Evolutionary conservation across 2,329 filamentous ascomycete species (phyloP).

Genomic region (Ustulina deusta): DNA sequence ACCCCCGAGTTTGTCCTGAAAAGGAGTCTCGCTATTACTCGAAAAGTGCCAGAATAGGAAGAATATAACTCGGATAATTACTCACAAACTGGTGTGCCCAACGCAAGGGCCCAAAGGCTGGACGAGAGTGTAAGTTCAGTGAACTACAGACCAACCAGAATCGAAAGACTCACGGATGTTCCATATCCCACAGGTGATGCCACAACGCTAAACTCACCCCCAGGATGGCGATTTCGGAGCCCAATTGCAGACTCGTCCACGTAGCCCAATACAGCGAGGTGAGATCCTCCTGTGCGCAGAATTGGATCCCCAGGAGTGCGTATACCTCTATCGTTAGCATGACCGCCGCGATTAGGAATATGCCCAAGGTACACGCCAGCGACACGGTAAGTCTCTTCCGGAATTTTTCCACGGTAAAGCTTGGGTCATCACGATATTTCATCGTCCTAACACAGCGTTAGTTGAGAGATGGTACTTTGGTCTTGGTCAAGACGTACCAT

Average conservation of each 20-base stretch:
- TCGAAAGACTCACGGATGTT: slow-evolving; percentile 61
- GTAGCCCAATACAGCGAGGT: slow-evolving; percentile 72
- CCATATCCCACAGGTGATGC: slow-evolving; percentile 61
- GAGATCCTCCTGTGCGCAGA: slow-evolving; percentile 70
- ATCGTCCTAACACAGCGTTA: slow-evolving; percentile 48
- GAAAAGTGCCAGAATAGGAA: not conserved
- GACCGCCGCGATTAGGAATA: slow-evolving; percentile 59
- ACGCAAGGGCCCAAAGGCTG: slow-evolving; percentile 64
- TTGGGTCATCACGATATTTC: slow-evolving; percentile 52
- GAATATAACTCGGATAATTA: not conserved
- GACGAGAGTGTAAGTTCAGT: not conserved
- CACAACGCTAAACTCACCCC: slow-evolving; percentile 67
- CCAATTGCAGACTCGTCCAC: slow-evolving; percentile 70
- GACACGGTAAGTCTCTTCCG: slow-evolving; percentile 55
- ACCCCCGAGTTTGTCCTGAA: not conserved
- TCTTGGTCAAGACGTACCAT: slow-evolving; percentile 43
- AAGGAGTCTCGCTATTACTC: not conserved
- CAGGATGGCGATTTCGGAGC: slow-evolving; percentile 67
- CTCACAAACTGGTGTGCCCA: slow-evolving; percentile 66
- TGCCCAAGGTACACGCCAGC: slow-evolving; percentile 58
- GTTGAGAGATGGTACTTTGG: not conserved
- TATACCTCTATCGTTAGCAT: slow-evolving; percentile 68
- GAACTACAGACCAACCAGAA: not conserved
- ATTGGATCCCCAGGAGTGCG: slow-evolving; percentile 65
- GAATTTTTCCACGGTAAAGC: slow-evolving; percentile 52